These are phyloP conservation scores for Sextonia rubra DNA, from an alignment of 164 flowering plant species.

Conservation along the genomic window DNA sequence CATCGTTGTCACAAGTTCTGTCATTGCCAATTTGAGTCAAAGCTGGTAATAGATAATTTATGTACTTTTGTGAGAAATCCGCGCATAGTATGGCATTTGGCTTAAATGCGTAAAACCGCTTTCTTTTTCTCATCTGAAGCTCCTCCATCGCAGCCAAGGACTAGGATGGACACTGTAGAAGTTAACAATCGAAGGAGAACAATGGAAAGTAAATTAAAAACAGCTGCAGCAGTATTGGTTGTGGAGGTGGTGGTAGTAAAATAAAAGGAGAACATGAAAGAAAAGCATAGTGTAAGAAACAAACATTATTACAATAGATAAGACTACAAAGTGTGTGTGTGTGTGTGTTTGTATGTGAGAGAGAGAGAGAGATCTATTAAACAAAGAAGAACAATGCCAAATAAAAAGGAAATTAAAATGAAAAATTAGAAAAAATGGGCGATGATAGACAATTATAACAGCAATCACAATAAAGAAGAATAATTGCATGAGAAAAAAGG, in stretches of 20 bases:
- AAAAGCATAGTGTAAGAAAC: background rate
- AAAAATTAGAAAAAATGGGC: background rate
- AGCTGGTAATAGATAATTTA: conserved; percentile 23
- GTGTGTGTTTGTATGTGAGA: too few species aligned
- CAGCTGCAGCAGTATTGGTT: background rate
- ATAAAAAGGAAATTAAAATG: background rate
- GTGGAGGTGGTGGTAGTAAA: background rate
- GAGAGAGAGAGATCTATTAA: background rate
- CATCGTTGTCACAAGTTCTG: background rate
- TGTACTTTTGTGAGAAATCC: conserved; percentile 20
- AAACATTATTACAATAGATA: background rate
- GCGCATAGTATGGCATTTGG: conserved; percentile 9
- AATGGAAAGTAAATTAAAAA: background rate
- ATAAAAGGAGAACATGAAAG: background rate
- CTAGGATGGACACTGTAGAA: background rate
- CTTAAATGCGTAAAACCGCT: conserved; percentile 21
- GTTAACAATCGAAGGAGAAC: background rate
- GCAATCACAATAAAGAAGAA: background rate
- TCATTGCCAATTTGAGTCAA: conserved; percentile 8
- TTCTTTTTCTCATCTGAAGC: conserved; percentile 15
- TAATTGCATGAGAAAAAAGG: background rate
- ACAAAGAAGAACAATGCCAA: background rate
- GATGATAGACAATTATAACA: background rate
- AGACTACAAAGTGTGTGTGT: background rate
- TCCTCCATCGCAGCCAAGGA: conserved; percentile 16